A percentile compares a stretch with the other conserved stretches of the same genome.
Evolutionary conservation across 2,329 filamentous ascomycete species (phyloP).

Genomic region (Stemphylium vesicarium): DNA sequence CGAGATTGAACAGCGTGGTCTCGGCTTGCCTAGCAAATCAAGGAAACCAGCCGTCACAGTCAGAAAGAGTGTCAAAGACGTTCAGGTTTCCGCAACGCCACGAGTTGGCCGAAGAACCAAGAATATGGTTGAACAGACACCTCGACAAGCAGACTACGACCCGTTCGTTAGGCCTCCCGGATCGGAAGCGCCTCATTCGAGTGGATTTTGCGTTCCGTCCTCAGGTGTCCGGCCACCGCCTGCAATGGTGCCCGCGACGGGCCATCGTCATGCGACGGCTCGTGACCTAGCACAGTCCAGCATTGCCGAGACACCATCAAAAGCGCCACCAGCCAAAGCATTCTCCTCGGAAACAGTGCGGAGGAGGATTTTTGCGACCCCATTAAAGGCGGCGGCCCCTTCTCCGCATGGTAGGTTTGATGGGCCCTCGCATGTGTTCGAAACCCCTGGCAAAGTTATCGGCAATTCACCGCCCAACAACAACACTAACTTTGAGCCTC

Average conservation of each 20-base stretch:
- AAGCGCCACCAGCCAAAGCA: conserved; percentile 42
- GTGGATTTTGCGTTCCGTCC: conserved; percentile 49
- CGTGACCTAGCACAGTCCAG: conserved; percentile 35
- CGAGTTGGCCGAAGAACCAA: conserved; percentile 43
- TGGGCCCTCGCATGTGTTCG: conserved; percentile 21
- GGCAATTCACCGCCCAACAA: conserved; percentile 18
- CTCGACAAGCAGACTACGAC: conserved; percentile 33
- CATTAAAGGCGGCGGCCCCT: conserved; percentile 29
- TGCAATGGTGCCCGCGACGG: conserved; percentile 35
- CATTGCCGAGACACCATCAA: conserved; percentile 53
- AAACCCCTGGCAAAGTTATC: conserved; percentile 32
- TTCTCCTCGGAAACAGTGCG: conserved; percentile 35
- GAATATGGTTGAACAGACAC: conserved; percentile 40
- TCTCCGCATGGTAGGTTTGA: neutral
- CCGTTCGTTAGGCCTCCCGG: conserved; percentile 28
- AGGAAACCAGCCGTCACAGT: conserved; percentile 38
- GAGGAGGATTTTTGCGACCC: conserved; percentile 43
- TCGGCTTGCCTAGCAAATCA: conserved; percentile 31
- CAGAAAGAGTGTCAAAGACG: conserved; percentile 40
- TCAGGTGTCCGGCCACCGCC: conserved; percentile 45
- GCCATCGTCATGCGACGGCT: conserved; percentile 37
- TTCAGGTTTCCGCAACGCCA: conserved; percentile 54
- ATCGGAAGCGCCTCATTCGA: conserved; percentile 29
- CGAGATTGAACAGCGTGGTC: conserved; percentile 65
- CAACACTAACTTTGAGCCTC: conserved; percentile 8